Evolutionary conservation across 2,329 filamentous ascomycete species (phyloP), one percentile per base, ranked within the genome.

Genomic region (Penicillium sp.): DNA sequence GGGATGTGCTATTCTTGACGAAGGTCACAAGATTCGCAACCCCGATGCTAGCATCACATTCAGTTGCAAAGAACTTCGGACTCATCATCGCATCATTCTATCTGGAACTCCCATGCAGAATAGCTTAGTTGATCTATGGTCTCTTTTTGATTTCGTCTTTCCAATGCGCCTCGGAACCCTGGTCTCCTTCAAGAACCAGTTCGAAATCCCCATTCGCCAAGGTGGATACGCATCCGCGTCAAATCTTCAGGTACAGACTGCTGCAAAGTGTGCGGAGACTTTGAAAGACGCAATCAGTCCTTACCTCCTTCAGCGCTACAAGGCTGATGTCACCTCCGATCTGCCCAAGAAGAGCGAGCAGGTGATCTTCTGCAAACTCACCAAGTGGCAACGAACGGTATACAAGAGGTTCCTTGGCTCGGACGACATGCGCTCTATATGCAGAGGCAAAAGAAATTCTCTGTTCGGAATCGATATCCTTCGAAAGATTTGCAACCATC

Each of bases 51-150:
- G 89, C 6, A 94, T 99, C 58, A 96, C 95, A 0, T 89, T 97
- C 47, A 89, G 91, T 60, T 96, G 91, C 79, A 99, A 99, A 69
- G 90, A 96, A 70, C 76, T 99, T 10, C 86, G 88, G 31, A 99
- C 94, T 0, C 83, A 89, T 0, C 94, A 97, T 64, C 85, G 95
- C 21, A 81, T 97, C 57, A 97, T 99, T 53, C 78, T 99, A 1
- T 97, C 95, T 0, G 94, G 94, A 5, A 99, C 94, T 0, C 95
- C 95, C 0, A 95, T 99, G 79, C 95, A 99, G 70, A 99, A 99
- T 71, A 97, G 96, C 58, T 75, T 99, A 24, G 87, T 88, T 0
- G 95, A 99, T 69, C 78, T 99, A 0, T 99, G 94, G 93, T 97
- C 93, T 0, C 76, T 99, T 0, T 97, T 99, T 67, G 95, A 99